These are phyloP conservation scores for Amanita jacksonii DNA, from an alignment of 768 basidiomycete species.

Conservation along the genomic window DNA sequence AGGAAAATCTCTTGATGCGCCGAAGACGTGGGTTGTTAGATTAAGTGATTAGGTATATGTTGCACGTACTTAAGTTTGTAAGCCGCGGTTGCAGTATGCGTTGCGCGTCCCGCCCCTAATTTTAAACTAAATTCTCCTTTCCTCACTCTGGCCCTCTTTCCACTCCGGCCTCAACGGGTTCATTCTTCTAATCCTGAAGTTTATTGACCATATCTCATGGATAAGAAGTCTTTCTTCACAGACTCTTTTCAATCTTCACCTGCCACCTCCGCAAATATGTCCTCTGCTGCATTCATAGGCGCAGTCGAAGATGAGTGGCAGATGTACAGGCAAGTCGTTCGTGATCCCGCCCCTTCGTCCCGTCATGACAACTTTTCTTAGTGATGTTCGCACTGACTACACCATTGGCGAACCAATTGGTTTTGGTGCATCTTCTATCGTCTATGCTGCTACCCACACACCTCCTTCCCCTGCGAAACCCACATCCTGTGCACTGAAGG, in stretches of 20 bases:
- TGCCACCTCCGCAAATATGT: neutral
- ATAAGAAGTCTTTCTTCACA: neutral
- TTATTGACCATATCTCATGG: neutral
- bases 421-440: constrained; percentile 87
- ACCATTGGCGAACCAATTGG: constrained; percentile 72
- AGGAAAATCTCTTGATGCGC: no score
- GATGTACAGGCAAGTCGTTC: constrained; percentile 54
- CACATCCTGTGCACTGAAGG: constrained; percentile 75
- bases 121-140: no score
- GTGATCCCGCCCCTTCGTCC: no score
- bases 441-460: constrained; percentile 68
- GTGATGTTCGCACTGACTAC: constrained; percentile 66
- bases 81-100: no score
- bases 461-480: constrained; percentile 23
- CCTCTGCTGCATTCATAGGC: constrained; percentile 47
- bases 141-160: no score
- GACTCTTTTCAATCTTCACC: neutral
- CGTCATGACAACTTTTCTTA: constrained; percentile 23
- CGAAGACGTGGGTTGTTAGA: neutral
- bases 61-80: no score
- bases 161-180: no score
- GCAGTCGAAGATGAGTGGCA: constrained; percentile 81
- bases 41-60: no score
- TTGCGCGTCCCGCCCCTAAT: no score
- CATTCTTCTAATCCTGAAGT: no score